Conservation (phyloP, 257 asterid species). For the Mitragyna speciosa region DNA sequence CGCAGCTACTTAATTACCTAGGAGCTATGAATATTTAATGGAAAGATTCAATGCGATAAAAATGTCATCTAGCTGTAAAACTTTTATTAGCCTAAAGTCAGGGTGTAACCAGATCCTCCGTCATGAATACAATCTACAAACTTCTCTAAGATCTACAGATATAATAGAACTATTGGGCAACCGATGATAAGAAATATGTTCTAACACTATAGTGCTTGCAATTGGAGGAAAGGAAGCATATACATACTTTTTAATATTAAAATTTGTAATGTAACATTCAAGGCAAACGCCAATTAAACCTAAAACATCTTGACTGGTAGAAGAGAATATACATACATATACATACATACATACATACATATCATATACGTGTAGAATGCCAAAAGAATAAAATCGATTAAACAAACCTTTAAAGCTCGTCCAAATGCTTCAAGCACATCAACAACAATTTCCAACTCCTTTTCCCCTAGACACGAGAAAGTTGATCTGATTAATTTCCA, state of each 20-base stretch:
- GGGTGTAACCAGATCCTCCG: constrained; percentile 2
- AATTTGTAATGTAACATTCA: not conserved
- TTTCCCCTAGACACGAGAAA: constrained; percentile 52
- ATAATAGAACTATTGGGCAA: not conserved
- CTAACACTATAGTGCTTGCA: not conserved
- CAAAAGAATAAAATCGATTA: constrained; percentile 11
- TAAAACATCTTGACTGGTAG: not conserved
- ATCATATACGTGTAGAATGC: not conserved
- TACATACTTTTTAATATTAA: too few relatives aligned
- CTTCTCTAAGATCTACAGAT: not conserved
- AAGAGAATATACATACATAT: too few relatives aligned
- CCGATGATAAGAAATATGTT: not conserved
- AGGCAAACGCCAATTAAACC: not conserved
- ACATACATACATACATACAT: too few relatives aligned
- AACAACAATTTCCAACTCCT: constrained; percentile 48
- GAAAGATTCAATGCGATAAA: not conserved
- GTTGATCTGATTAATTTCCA: constrained; percentile 23
- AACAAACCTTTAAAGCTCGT: constrained; percentile 68
- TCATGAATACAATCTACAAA: not conserved
- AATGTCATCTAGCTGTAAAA: not conserved
- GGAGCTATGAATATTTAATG: not conserved
- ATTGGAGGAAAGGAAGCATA: not conserved
- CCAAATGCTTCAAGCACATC: constrained; percentile 87
- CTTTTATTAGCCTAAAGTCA: not conserved
- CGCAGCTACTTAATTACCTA: too few relatives aligned